A percentile compares a stretch with the other conserved stretches of the same genome.
These are phyloP conservation scores for Solanum piurae DNA, from an alignment of 257 asterid species.

Conservation along the genomic window DNA sequence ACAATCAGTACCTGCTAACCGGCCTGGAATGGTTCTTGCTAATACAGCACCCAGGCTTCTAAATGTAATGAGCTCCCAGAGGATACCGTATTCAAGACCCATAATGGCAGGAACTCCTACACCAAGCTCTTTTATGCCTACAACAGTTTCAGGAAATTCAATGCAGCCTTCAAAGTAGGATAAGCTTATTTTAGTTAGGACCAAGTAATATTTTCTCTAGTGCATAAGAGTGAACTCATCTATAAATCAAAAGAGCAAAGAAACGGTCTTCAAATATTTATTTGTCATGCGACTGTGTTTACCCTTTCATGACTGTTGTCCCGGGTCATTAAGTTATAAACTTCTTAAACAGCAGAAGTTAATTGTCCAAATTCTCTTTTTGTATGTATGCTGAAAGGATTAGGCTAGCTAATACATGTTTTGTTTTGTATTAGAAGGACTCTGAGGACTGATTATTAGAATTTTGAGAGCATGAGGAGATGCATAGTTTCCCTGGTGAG, in stretches of 20 bases:
- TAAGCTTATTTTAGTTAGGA: conserved; percentile 45
- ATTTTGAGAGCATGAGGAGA: background rate
- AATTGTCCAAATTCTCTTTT: background rate
- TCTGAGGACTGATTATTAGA: background rate
- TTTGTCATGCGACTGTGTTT: background rate
- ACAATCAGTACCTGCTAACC: conserved; percentile 42
- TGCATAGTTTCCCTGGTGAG: background rate
- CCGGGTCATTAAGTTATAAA: background rate
- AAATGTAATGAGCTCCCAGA: conserved; percentile 42
- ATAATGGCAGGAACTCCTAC: conserved; percentile 44
- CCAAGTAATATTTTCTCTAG: conserved; percentile 30
- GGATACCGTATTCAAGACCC: conserved; percentile 61
- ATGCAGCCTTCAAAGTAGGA: conserved; percentile 43
- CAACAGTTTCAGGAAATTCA: conserved; percentile 45
- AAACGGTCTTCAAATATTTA: background rate
- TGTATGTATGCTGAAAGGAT: background rate
- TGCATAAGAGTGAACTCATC: background rate
- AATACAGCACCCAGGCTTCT: conserved; percentile 47
- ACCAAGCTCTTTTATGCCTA: conserved; percentile 30
- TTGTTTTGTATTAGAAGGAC: background rate
- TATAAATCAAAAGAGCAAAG: background rate
- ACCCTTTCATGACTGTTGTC: background rate
- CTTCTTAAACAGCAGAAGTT: background rate
- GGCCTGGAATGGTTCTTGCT: conserved; percentile 39
- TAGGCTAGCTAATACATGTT: background rate